Conservation (phyloP, 2,329 filamentous ascomycete species). For the Metarhizium album region DNA sequence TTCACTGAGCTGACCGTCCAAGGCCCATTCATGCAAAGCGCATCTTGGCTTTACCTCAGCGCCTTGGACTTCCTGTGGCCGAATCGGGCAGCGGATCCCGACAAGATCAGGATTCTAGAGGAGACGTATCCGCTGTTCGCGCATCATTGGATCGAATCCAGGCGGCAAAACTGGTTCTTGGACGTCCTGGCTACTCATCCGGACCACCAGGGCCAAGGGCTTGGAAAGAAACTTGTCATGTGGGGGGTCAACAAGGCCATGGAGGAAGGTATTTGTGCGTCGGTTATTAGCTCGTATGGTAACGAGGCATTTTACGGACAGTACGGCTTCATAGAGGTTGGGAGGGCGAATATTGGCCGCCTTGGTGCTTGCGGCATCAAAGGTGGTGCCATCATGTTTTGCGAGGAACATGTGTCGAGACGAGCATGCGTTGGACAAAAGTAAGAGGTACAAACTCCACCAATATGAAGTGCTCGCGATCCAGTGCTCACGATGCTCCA, state of each 20-base stretch:
- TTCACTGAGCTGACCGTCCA: background rate
- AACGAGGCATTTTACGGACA: conserved; percentile 26
- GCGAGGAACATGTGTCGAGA: background rate
- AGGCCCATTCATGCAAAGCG: background rate
- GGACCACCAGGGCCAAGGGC: conserved; percentile 23
- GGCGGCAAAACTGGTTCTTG: conserved; percentile 27
- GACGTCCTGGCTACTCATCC: conserved; percentile 27
- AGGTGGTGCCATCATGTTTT: conserved; percentile 4
- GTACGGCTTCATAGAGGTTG: conserved; percentile 3
- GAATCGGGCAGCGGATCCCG: conserved; percentile 7
- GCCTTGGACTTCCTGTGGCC: background rate
- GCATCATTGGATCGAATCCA: conserved; percentile 17
- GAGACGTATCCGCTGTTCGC: conserved; percentile 12
- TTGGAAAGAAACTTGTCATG: conserved; percentile 26
- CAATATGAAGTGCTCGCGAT: too few relatives aligned
- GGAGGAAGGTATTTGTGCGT: conserved; percentile 25
- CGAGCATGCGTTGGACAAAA: too few relatives aligned
- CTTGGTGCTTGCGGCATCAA: conserved; percentile 1
- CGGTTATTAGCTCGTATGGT: conserved; percentile 25
- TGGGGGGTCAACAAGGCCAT: conserved; percentile 29
- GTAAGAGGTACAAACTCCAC: too few relatives aligned
- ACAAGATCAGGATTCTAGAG: conserved; percentile 12
- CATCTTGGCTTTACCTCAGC: background rate
- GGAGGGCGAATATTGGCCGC: conserved; percentile 3
- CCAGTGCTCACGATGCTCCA: too few relatives aligned